Percentiles rank a stretch among this genome's conserved stretches.
Evolutionary conservation across 2,329 filamentous ascomycete species (phyloP).

Genomic region (Drechslerella dactyloides): DNA sequence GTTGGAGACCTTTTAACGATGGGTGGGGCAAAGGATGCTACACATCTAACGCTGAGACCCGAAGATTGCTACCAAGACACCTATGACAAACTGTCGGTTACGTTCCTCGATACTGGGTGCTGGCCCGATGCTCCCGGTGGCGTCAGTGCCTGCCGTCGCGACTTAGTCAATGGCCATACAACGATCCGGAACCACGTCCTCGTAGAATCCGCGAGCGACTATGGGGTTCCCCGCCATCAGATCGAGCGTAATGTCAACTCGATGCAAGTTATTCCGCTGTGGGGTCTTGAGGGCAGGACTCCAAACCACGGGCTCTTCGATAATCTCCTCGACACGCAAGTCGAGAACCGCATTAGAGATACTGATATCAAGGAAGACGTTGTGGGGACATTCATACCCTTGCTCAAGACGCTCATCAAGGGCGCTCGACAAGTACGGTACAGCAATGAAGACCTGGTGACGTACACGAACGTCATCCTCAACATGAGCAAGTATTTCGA

Average conservation of each 20-base stretch:
- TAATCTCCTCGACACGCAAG: constrained; percentile 63
- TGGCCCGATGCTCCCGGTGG: constrained; percentile 65
- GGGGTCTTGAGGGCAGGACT: constrained; percentile 64
- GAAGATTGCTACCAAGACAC: constrained; percentile 62
- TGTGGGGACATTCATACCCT: constrained; percentile 64
- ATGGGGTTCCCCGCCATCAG: constrained; percentile 65
- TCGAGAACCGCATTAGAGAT: constrained; percentile 61
- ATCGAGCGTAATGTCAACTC: constrained; percentile 65
- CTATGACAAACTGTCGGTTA: constrained; percentile 62
- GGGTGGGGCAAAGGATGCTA: constrained; percentile 60
- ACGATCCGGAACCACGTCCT: constrained; percentile 66
- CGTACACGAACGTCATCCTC: constrained; percentile 62
- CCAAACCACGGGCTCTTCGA: constrained; percentile 65
- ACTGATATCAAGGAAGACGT: constrained; percentile 61
- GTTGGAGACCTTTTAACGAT: constrained; percentile 59
- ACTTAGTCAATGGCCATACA: constrained; percentile 64
- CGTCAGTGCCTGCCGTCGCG: constrained; percentile 65
- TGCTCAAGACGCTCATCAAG: constrained; percentile 62
- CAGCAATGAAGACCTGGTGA: constrained; percentile 59
- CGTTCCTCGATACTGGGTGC: constrained; percentile 64
- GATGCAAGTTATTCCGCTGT: constrained; percentile 64
- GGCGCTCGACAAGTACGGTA: constrained; percentile 62
- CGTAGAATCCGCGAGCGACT: constrained; percentile 65
- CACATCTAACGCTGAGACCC: constrained; percentile 58
- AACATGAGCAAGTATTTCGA: constrained; percentile 63